Conservation (phyloP, 208 protist species). For the Leptomonas seymouri region DNA sequence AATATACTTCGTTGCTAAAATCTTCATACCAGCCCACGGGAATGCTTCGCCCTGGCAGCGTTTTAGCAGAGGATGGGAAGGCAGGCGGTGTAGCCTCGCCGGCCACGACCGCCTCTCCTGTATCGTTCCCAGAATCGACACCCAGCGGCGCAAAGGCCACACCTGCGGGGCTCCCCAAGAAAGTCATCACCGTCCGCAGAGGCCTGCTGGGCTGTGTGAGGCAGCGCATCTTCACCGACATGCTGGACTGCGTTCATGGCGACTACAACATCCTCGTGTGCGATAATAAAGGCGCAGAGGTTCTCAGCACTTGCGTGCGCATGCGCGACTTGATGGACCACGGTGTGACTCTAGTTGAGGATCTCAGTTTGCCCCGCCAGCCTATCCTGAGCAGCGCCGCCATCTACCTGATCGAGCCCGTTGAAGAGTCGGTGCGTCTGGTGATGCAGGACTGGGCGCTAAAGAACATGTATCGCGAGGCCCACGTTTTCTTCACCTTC, state of each 20-base stretch:
- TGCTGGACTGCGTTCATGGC: conserved; percentile 62
- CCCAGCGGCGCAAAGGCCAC: conserved; percentile 14
- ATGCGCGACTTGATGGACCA: conserved; percentile 85
- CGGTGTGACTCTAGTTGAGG: conserved; percentile 78
- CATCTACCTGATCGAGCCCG: conserved; percentile 70
- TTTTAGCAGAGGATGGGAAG: conserved; percentile 2
- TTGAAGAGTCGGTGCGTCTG: conserved; percentile 44
- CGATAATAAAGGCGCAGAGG: conserved; percentile 51
- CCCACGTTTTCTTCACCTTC: conserved; percentile 77
- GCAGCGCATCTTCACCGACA: conserved; percentile 51
- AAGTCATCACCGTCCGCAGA: conserved; percentile 17
- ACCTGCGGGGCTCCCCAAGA: conserved; percentile 15
- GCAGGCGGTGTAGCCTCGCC: conserved; percentile 1
- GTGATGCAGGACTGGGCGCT: conserved; percentile 71
- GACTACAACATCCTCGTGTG: conserved; percentile 75
- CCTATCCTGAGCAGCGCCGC: conserved; percentile 66
- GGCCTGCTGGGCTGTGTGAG: conserved; percentile 68
- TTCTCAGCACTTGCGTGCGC: conserved; percentile 65
- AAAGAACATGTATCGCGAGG: conserved; percentile 66
- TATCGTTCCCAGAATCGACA: neutral
- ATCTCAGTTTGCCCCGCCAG: conserved; percentile 59
- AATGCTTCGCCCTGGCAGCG: conserved; percentile 15
- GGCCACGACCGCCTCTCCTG: neutral
- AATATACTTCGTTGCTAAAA: no score
- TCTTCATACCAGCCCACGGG: neutral